Evolutionary conservation across 176 grass and related monocot genomes (phyloP).

Genomic region (Oryza officinalis): DNA sequence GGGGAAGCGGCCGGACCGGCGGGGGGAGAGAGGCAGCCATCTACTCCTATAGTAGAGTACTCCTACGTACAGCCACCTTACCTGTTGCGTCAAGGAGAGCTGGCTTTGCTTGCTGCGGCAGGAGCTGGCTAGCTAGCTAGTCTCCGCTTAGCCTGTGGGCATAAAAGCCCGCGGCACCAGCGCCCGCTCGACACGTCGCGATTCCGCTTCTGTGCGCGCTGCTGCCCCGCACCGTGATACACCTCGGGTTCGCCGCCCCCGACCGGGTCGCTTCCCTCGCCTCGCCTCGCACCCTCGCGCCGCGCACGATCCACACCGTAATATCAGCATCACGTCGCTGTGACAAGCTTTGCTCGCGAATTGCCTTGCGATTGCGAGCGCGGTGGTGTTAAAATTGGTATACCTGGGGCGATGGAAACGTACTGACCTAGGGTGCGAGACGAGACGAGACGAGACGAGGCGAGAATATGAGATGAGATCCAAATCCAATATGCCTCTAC

Average conservation of each 20-base stretch:
- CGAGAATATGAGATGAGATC: constrained; percentile 23
- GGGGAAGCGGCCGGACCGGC: neutral
- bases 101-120: neutral
- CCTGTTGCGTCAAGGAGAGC: constrained; percentile 12
- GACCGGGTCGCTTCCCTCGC: neutral
- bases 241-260: constrained; percentile 30
- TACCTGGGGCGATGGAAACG: neutral
- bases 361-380: neutral
- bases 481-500: constrained; percentile 47
- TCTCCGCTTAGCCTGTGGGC: neutral
- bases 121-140: neutral
- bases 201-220: constrained; percentile 9
- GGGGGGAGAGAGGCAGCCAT: neutral
- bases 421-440: constrained; percentile 18
- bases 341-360: neutral
- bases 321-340: neutral
- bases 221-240: constrained; percentile 3
- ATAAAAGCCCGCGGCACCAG: constrained; percentile 20
- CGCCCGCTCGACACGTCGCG: constrained; percentile 49
- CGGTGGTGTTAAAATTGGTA: too few species aligned
- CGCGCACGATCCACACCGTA: too few species aligned
- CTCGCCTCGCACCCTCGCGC: too few species aligned
- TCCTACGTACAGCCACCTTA: neutral
- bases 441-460: too few species aligned
- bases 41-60: too few species aligned